These are phyloP conservation scores for Nephelium lappaceum DNA, from an alignment of 345 rosid genomes.

Conservation along the genomic window DNA sequence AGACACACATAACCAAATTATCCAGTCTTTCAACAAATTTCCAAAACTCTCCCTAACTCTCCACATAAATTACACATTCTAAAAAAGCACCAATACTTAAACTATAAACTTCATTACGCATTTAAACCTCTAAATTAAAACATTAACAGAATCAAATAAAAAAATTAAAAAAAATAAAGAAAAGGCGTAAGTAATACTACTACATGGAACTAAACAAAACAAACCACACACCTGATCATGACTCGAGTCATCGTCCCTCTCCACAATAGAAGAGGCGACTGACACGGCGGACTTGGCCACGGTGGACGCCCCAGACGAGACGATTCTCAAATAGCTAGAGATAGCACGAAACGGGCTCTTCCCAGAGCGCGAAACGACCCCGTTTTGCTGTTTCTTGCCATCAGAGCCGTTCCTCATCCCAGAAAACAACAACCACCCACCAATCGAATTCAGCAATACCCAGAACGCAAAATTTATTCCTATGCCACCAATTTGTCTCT, in stretches of 20 bases:
- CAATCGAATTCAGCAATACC: slow-evolving; percentile 35
- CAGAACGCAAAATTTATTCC: slow-evolving; percentile 31
- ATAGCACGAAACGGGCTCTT: slow-evolving; percentile 79
- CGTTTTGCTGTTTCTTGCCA: slow-evolving; percentile 41
- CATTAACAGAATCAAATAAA: not conserved
- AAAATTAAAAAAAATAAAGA: no score
- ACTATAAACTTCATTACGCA: not conserved
- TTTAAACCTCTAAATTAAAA: not conserved
- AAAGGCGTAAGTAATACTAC: no score
- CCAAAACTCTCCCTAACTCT: not conserved
- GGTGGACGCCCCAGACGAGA: slow-evolving; percentile 91
- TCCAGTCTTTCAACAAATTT: not conserved
- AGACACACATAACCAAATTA: not conserved
- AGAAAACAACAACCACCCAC: slow-evolving; percentile 29
- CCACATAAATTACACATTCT: not conserved
- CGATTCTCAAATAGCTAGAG: slow-evolving; percentile 71
- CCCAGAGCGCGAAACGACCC: slow-evolving; percentile 55
- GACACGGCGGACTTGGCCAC: slow-evolving; percentile 87
- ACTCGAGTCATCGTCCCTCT: slow-evolving; percentile 55
- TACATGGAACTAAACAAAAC: not conserved
- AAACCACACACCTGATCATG: slow-evolving; percentile 64
- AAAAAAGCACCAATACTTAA: not conserved
- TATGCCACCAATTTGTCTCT: slow-evolving; percentile 40
- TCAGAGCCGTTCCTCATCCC: slow-evolving; percentile 70
- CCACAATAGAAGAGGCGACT: slow-evolving; percentile 76